phyloP scores from a whole-genome alignment of 495 filamentous ascomycete genomes.

The Aspergillus bertholletiae region DNA sequence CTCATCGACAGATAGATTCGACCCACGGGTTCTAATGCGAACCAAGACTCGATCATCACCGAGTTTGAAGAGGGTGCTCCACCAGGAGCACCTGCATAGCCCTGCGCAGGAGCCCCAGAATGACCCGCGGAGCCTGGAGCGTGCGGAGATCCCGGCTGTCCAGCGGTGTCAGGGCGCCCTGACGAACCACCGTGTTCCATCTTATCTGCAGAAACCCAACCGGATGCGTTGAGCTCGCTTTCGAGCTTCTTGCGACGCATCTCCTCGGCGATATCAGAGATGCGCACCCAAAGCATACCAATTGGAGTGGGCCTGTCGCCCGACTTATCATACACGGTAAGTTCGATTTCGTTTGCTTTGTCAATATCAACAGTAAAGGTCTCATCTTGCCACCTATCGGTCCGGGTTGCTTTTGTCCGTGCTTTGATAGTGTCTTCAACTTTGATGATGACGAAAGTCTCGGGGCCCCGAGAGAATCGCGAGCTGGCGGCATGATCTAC shows the following conservation, averaged over 20 bases:
- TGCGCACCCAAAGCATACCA: constrained; percentile 91
- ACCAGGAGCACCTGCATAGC: constrained; percentile 24
- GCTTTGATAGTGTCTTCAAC: constrained; percentile 91
- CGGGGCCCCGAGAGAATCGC: constrained; percentile 83
- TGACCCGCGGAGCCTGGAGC: constrained; percentile 21
- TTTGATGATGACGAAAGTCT: constrained; percentile 93
- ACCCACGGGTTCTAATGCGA: constrained; percentile 90
- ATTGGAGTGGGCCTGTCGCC: constrained; percentile 89
- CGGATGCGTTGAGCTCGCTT: constrained; percentile 80
- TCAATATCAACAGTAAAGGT: constrained; percentile 88
- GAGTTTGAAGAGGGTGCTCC: constrained; percentile 47
- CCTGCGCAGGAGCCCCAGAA: constrained; percentile 17
- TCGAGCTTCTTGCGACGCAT: constrained; percentile 97
- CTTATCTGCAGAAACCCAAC: constrained; percentile 95
- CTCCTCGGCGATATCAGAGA: constrained; percentile 96
- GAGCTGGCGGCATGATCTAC: constrained; percentile 90
- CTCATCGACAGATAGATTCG: constrained; percentile 83
- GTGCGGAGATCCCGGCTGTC: constrained; percentile 31
- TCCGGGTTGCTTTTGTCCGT: constrained; percentile 81
- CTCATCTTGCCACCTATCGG: constrained; percentile 88
- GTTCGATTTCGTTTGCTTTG: constrained; percentile 96
- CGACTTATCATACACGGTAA: constrained; percentile 93
- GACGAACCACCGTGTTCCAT: constrained; percentile 60
- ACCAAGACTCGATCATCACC: constrained; percentile 88
- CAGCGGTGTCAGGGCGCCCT: constrained; percentile 42